Evolutionary conservation across 495 filamentous ascomycete genomes (phyloP).

Genomic region (Wilcoxina mikolae): DNA sequence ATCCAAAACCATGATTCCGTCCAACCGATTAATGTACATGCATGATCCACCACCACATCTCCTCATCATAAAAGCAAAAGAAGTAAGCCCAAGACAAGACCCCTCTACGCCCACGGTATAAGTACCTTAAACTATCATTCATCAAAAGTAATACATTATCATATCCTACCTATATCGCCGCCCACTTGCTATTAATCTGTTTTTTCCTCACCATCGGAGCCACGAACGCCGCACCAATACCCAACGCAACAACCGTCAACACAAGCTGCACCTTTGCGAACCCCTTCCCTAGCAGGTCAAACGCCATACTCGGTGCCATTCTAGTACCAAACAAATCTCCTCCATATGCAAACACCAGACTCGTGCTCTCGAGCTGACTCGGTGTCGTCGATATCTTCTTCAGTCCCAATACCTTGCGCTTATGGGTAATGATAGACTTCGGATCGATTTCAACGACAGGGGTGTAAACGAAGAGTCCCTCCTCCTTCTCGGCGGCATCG

Average conservation of each 20-base stretch:
- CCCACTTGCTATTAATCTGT: constrained; percentile 40
- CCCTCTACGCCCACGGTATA: no score
- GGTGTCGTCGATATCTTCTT: constrained; percentile 56
- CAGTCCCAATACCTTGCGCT: constrained; percentile 64
- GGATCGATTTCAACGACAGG: constrained; percentile 75
- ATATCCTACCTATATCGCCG: neutral
- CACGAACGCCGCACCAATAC: constrained; percentile 55
- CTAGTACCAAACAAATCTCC: constrained; percentile 76
- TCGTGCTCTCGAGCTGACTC: constrained; percentile 80
- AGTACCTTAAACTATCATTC: no score
- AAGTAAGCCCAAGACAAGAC: no score
- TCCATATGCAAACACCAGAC: constrained; percentile 78
- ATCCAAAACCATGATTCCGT: no score
- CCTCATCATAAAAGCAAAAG: no score
- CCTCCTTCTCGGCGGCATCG: constrained; percentile 59
- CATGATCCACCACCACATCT: no score
- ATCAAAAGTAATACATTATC: no score
- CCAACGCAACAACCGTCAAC: constrained; percentile 63
- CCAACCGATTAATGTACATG: no score
- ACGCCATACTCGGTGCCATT: constrained; percentile 67
- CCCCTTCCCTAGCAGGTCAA: constrained; percentile 82
- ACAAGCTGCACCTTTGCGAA: constrained; percentile 82
- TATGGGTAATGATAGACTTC: constrained; percentile 65
- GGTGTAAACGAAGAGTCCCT: constrained; percentile 63
- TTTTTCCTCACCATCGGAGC: constrained; percentile 62